Evolutionary conservation across 139 green algal species (phyloP).

Genomic region (Diplosphaera chodatii): DNA sequence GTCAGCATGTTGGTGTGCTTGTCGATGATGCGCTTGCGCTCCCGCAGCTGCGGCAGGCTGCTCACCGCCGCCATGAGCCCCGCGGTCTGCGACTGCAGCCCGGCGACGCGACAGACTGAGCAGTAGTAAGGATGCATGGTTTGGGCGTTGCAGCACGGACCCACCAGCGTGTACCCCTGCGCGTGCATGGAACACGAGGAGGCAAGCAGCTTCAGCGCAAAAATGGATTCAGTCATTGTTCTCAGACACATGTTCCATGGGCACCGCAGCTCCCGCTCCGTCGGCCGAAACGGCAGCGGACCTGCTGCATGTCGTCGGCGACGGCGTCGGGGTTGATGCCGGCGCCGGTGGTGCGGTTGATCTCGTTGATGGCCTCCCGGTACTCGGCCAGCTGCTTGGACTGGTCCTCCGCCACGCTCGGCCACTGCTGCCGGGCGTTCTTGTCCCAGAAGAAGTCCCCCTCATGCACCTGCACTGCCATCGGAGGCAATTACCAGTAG

Average conservation of each 20-base stretch:
- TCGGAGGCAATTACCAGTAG: no score
- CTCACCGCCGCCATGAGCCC: slow-evolving; percentile 77
- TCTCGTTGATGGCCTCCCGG: slow-evolving; percentile 82
- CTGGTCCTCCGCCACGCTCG: slow-evolving; percentile 73
- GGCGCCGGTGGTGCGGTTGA: slow-evolving; percentile 75
- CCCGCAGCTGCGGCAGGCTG: slow-evolving; percentile 62
- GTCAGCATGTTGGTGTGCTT: slow-evolving; percentile 98
- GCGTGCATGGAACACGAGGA: no score
- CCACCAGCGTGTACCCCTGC: no score
- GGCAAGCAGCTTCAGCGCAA: no score
- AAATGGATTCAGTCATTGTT: no score
- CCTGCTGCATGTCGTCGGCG: slow-evolving; percentile 14
- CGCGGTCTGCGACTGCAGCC: slow-evolving; percentile 47
- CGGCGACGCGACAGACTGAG: not conserved
- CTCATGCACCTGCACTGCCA: slow-evolving; percentile 24
- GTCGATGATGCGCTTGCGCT: slow-evolving; percentile 88
- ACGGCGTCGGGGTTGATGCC: slow-evolving; percentile 28
- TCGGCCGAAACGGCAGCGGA: no score
- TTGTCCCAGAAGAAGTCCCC: slow-evolving; percentile 81
- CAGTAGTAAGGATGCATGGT: no score
- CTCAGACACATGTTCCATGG: no score
- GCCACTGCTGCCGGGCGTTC: slow-evolving; percentile 64
- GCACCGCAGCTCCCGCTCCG: no score
- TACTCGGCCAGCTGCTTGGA: slow-evolving; percentile 77
- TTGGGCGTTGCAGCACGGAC: no score